A percentile compares a stretch with the other conserved stretches of the same genome.
phyloP scores from a whole-genome alignment of 768 basidiomycete genomes.

The Boletus rubroflammeus region DNA sequence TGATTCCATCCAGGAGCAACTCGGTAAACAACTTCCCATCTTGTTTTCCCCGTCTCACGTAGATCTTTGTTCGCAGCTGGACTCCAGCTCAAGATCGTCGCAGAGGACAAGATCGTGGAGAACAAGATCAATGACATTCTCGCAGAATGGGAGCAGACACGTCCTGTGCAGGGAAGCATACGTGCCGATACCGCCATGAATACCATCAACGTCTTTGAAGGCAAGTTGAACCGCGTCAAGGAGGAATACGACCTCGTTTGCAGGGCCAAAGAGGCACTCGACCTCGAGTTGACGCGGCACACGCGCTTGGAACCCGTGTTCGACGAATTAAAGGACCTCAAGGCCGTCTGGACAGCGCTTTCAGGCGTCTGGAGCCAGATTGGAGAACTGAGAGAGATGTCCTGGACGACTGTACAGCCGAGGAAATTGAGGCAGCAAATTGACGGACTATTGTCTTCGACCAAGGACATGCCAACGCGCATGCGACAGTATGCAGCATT shows the following conservation, averaged over 20 bases:
- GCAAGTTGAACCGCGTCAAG: constrained; percentile 80
- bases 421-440: constrained; percentile 93
- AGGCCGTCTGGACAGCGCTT: constrained; percentile 98
- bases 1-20: constrained; percentile 96
- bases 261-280: constrained; percentile 94
- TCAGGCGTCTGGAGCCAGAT: constrained; percentile 97
- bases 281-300: constrained; percentile 86
- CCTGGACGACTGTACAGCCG: constrained; percentile 92
- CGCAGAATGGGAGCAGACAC: constrained; percentile 91
- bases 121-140: constrained; percentile 91
- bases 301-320: constrained; percentile 91
- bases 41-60: constrained; percentile 6
- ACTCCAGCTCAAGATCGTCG: constrained; percentile 98
- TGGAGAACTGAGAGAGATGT: constrained; percentile 77
- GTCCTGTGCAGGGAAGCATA: constrained; percentile 95
- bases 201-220: constrained; percentile 92
- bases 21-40: constrained; percentile 54
- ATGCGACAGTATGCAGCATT: constrained; percentile 99
- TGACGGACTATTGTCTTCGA: constrained; percentile 86
- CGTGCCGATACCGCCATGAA: constrained; percentile 96
- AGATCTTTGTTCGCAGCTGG: constrained; percentile 54
- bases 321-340: constrained; percentile 93
- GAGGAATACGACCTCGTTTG: constrained; percentile 96
- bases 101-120: constrained; percentile 97
- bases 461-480: constrained; percentile 97